These are phyloP conservation scores for Fusarium redolens DNA, from an alignment of 2,329 filamentous ascomycete genomes.

Conservation along the genomic window DNA sequence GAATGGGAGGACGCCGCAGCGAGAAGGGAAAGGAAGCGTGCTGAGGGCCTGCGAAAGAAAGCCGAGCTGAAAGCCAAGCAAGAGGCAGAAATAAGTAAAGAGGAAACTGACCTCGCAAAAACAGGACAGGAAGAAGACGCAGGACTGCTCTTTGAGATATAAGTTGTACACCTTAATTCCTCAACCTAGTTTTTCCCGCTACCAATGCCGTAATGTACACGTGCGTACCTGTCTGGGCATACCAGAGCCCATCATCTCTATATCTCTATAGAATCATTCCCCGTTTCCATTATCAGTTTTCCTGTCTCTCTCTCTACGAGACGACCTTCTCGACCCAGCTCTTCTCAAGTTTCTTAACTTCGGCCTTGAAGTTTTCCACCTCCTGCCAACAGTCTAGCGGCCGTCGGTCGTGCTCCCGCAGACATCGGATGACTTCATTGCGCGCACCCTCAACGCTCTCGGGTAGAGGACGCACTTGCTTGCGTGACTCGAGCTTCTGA, in stretches of 20 bases:
- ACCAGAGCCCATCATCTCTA: slow-evolving; percentile 27
- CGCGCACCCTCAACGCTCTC: slow-evolving; percentile 79
- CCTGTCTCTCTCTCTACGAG: slow-evolving; percentile 46
- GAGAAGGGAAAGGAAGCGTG: slow-evolving; percentile 66
- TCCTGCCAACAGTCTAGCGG: slow-evolving; percentile 96
- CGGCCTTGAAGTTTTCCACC: slow-evolving; percentile 89
- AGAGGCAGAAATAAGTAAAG: slow-evolving; percentile 8
- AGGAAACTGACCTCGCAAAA: slow-evolving; percentile 19
- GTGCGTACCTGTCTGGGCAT: slow-evolving; percentile 30
- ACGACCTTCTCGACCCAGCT: slow-evolving; percentile 88
- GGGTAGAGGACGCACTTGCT: slow-evolving; percentile 75
- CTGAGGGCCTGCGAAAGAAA: slow-evolving; percentile 67
- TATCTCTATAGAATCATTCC: slow-evolving; percentile 32
- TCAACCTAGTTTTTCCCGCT: slow-evolving; percentile 48
- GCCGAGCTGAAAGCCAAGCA: slow-evolving; percentile 52
- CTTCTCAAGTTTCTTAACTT: slow-evolving; percentile 88
- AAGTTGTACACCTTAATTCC: slow-evolving; percentile 44
- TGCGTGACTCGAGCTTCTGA: slow-evolving; percentile 69
- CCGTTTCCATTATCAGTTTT: slow-evolving; percentile 7
- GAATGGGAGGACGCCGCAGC: slow-evolving; percentile 66
- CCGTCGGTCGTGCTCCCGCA: slow-evolving; percentile 85
- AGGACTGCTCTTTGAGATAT: slow-evolving; percentile 38
- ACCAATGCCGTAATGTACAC: slow-evolving; percentile 50
- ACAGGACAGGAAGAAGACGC: slow-evolving; percentile 33
- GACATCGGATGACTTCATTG: slow-evolving; percentile 79